phyloP scores from a whole-genome alignment of 192 early-diverging fungal species.

The Coemansia asiatica region DNA sequence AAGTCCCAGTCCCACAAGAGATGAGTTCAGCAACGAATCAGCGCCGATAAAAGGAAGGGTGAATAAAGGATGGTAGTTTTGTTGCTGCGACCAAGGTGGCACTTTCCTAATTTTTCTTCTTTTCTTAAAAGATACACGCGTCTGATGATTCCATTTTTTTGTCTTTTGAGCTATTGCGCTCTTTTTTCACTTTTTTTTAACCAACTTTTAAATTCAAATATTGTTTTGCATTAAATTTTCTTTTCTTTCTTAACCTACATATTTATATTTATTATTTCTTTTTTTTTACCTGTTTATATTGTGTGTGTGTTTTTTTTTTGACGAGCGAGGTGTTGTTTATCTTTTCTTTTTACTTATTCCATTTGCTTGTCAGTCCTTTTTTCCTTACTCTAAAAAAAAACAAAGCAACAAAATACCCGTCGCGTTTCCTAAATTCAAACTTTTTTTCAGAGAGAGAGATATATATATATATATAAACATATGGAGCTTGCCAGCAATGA shows the following conservation, averaged over 20 bases:
- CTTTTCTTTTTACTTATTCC: background rate
- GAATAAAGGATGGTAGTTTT: background rate
- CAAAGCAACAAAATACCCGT: too few relatives aligned
- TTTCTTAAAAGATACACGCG: background rate
- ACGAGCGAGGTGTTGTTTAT: background rate
- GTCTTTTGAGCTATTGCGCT: background rate
- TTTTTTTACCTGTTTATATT: background rate
- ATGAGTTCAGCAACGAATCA: background rate
- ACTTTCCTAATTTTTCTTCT: background rate
- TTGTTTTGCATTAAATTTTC: slow-evolving; percentile 3
- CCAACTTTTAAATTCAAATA: background rate
- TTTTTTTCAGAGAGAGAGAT: too few relatives aligned
- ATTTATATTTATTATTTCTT: slow-evolving; percentile 3
- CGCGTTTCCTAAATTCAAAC: too few relatives aligned
- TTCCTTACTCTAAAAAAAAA: too few relatives aligned
- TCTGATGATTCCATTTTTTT: background rate
- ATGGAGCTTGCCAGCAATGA: slow-evolving; percentile 27
- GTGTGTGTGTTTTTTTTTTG: background rate
- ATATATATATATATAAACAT: background rate
- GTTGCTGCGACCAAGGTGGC: too few relatives aligned
- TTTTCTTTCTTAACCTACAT: background rate
- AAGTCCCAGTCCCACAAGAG: too few relatives aligned
- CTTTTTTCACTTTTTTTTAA: slow-evolving; percentile 15
- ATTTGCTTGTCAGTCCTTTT: too few relatives aligned
- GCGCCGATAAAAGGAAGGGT: background rate